Base-by-base conservation (phyloP, 169 alveolate genomes). In the Cryptosporidium bovis region DNA sequence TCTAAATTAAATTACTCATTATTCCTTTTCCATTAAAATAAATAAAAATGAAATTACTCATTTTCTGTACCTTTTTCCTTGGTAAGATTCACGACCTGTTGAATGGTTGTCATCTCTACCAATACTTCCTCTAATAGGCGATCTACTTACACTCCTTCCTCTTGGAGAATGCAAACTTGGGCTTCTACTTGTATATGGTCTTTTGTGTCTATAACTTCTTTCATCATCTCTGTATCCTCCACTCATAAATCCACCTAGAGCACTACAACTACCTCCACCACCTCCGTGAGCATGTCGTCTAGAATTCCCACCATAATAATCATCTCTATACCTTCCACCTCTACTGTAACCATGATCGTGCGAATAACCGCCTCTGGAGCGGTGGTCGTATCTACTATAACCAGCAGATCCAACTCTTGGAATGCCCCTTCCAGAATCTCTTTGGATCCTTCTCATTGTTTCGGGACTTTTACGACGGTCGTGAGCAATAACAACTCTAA, bases 381-480 rank as follows among this genome's bases (percentile, higher is more conserved):
- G 65, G 4, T 36, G 53, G n/a, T 69, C 83, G 31, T 53, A 69
- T 16, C 83, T 44, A 31, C 67, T 51, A 16, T 65, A 62, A 20
- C 31, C 40, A n/a, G 67, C 53, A 31, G 67, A 44, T 40, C 48
- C 48, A 27, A 40, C 20, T 36, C 83, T 69, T 40, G 83, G 67
- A 18, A 36, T 34, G 48, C 48, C 48, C 44, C 82, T 69, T 69
- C 68, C 67, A 20, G 68, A 51, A 69, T 69, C 83, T 56, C 67
- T 50, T 18, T 69, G 83, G 36, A 69, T 69, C 51, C 91, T 91
- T 65, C 96, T 89, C 97, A 94, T 94, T 12, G 95, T 92, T 51
- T 93, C 93, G 18, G 97, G 97, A n/a, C 97, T 94, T 82, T 95
- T 95, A 71, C 98, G 87, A 29, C 97, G 87, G 90, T 95, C 97